These are phyloP conservation scores for Osmanthus fragrans DNA, from an alignment of 257 asterid genomes.

Conservation along the genomic window DNA sequence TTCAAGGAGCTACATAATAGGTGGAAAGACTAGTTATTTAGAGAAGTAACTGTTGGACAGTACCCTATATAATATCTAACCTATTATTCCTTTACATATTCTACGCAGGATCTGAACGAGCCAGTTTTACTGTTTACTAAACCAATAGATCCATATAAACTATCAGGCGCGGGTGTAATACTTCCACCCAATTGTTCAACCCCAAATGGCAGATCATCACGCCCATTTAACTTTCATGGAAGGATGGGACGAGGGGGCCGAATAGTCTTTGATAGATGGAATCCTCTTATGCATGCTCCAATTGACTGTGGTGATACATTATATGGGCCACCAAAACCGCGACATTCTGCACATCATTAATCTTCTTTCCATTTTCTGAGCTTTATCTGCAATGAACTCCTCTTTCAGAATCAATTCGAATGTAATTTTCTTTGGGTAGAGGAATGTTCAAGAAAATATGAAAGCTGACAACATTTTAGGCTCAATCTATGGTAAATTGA, in stretches of 20 bases:
- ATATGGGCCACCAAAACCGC: slow-evolving; percentile 64
- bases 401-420: too few relatives aligned
- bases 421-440: too few relatives aligned
- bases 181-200: slow-evolving; percentile 69
- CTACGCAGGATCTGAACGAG: slow-evolving; percentile 72
- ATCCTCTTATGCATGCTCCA: slow-evolving; percentile 71
- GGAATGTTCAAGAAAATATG: too few relatives aligned
- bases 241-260: slow-evolving; percentile 96
- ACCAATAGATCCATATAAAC: slow-evolving; percentile 80
- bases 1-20: background rate
- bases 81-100: background rate
- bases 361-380: background rate
- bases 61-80: too few relatives aligned
- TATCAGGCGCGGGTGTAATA: slow-evolving; percentile 81
- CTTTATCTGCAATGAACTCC: too few relatives aligned
- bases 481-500: too few relatives aligned
- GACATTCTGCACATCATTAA: slow-evolving; percentile 52
- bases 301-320: slow-evolving; percentile 57
- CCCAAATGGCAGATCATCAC: slow-evolving; percentile 43
- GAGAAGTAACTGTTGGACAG: too few relatives aligned
- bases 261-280: slow-evolving; percentile 83
- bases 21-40: background rate
- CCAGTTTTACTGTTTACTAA: slow-evolving; percentile 77
- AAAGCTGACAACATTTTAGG: too few relatives aligned
- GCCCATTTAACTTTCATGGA: slow-evolving; percentile 54